Evolutionary conservation across 1,284 basidiomycete genomes (phyloP).

Genomic region (Flammula alnicola): DNA sequence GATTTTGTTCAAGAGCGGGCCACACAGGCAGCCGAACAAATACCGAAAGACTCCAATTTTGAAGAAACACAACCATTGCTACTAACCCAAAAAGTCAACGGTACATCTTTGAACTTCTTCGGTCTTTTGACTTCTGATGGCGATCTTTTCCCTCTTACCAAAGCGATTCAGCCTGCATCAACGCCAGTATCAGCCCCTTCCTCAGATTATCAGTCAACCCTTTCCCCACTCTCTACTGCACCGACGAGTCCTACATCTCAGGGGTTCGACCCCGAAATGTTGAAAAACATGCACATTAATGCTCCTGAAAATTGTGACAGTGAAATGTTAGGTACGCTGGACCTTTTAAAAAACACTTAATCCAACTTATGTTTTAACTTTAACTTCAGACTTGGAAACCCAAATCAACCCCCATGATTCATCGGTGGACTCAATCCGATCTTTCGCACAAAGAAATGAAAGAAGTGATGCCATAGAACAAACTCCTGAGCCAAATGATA

Average conservation of each 20-base stretch:
- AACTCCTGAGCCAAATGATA: slow-evolving; percentile 25
- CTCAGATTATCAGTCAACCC: slow-evolving; percentile 11
- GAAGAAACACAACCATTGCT: slow-evolving; percentile 48
- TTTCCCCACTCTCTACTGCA: slow-evolving; percentile 25
- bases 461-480: neutral
- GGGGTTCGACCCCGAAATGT: slow-evolving; percentile 45
- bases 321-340: slow-evolving; percentile 53
- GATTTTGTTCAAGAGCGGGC: neutral
- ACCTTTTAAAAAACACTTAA: neutral
- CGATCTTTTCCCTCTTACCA: neutral
- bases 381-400: slow-evolving; percentile 43
- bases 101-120: neutral
- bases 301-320: slow-evolving; percentile 31
- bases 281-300: slow-evolving; percentile 43
- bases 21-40: slow-evolving; percentile 22
- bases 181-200: slow-evolving; percentile 11
- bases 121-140: neutral
- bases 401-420: slow-evolving; percentile 31
- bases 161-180: neutral
- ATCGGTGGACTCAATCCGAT: slow-evolving; percentile 30
- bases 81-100: slow-evolving; percentile 22
- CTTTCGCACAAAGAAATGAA: neutral
- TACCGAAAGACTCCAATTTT: slow-evolving; percentile 30
- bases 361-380: neutral
- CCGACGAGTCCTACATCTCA: slow-evolving; percentile 22